These are phyloP conservation scores for Geranium brycei DNA, from an alignment of 345 rosid genomes.

Conservation along the genomic window DNA sequence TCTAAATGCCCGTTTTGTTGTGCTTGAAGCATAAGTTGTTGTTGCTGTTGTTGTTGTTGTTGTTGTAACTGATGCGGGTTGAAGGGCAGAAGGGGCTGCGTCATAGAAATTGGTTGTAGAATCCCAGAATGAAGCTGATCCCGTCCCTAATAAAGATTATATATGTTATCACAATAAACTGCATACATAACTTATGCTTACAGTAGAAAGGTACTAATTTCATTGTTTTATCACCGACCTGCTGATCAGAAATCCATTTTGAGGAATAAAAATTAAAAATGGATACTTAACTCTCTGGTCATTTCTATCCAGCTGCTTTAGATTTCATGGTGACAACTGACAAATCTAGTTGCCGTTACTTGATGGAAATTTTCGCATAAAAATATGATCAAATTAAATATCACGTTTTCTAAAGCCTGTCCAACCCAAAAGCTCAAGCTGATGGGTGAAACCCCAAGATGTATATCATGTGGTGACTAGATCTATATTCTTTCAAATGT, in stretches of 20 bases:
- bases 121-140: slow-evolving; percentile 39
- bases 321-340: no score
- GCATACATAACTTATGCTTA: background rate
- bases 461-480: slow-evolving; percentile 42
- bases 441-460: slow-evolving; percentile 26
- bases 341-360: no score
- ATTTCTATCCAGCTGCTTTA: background rate
- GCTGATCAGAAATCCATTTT: no score
- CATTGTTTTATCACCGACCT: background rate
- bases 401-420: slow-evolving; percentile 27
- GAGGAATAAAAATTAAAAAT: no score
- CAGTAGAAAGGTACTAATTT: background rate
- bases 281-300: no score
- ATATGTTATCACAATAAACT: slow-evolving; percentile 1
- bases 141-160: slow-evolving; percentile 25
- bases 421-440: slow-evolving; percentile 1
- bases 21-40: slow-evolving; percentile 40
- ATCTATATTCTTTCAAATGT: background rate
- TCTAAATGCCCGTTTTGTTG: slow-evolving; percentile 26
- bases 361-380: slow-evolving; percentile 11
- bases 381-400: background rate
- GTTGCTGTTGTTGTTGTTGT: slow-evolving; percentile 24
- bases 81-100: slow-evolving; percentile 35
- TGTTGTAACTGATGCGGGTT: slow-evolving; percentile 18
- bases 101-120: slow-evolving; percentile 31